These are phyloP conservation scores for Angomonas deanei DNA, from an alignment of 208 protist genomes.

Conservation along the genomic window DNA sequence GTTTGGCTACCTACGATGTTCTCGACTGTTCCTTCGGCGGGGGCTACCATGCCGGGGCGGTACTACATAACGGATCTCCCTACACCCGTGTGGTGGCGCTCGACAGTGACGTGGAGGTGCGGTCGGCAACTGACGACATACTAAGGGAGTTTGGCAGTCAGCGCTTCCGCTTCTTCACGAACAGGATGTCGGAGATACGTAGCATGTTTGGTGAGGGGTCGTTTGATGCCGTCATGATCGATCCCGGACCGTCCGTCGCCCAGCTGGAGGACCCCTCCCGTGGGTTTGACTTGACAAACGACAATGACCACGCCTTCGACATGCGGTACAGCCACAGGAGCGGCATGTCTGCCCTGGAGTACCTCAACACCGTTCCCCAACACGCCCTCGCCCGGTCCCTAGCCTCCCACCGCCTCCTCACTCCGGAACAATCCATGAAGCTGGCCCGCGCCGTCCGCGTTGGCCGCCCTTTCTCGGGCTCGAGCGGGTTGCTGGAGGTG, in stretches of 20 bases:
- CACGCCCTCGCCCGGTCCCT: conserved; percentile 44
- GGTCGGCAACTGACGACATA: conserved; percentile 32
- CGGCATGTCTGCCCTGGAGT: conserved; percentile 53
- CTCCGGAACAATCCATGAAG: conserved; percentile 75
- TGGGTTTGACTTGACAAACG: conserved; percentile 70
- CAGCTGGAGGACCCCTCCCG: conserved; percentile 74
- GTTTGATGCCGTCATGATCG: conserved; percentile 87
- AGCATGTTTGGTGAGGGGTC: conserved; percentile 78
- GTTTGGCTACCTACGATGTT: conserved; percentile 76
- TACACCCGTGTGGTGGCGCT: conserved; percentile 85
- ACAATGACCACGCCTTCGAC: conserved; percentile 61
- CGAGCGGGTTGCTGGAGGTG: conserved; percentile 37
- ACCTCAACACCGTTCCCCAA: conserved; percentile 79
- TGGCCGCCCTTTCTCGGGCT: conserved; percentile 44
- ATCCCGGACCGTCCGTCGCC: conserved; percentile 68
- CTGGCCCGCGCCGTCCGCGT: conserved; percentile 63
- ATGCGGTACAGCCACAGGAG: conserved; percentile 69
- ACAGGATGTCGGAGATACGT: conserved; percentile 70
- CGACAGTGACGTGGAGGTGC: conserved; percentile 68
- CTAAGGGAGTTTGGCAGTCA: conserved; percentile 53
- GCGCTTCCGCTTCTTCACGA: conserved; percentile 72
- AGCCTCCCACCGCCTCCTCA: conserved; percentile 55
- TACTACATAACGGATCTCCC: conserved; percentile 74
- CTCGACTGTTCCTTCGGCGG: conserved; percentile 85
- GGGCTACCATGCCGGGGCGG: conserved; percentile 72